phyloP scores from a whole-genome alignment of 1,284 basidiomycete genomes.

The Moniliella sp. region DNA sequence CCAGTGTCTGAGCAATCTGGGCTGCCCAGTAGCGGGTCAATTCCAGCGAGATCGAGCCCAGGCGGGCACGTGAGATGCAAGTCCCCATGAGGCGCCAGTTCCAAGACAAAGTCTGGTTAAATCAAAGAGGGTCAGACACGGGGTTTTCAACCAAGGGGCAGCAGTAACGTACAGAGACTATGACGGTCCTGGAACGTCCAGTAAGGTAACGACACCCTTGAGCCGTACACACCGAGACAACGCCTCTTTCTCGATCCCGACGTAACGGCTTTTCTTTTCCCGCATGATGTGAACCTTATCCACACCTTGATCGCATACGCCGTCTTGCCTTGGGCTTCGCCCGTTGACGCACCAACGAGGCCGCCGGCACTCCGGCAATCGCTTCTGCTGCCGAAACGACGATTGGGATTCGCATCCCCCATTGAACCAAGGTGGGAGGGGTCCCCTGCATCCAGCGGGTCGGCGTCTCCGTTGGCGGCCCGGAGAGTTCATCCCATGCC shows the following conservation, averaged over 20 bases:
- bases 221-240: constrained; percentile 24
- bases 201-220: constrained; percentile 28
- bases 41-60: constrained; percentile 9
- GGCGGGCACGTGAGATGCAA: constrained; percentile 21
- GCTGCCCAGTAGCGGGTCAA: constrained; percentile 20
- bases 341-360: constrained; percentile 4
- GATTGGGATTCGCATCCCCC: no score
- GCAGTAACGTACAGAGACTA: constrained; percentile 15
- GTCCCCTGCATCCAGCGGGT: no score
- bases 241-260: constrained; percentile 29
- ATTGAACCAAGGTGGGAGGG: no score
- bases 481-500: constrained; percentile 25
- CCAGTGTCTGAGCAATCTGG: constrained; percentile 21
- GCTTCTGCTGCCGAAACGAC: background rate
- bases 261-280: constrained; percentile 33
- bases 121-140: no score
- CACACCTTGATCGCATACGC: constrained; percentile 30
- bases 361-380: background rate
- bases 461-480: no score
- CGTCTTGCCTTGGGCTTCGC: constrained; percentile 4
- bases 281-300: constrained; percentile 33
- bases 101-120: constrained; percentile 20
- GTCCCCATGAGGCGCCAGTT: constrained; percentile 28
- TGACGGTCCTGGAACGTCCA: constrained; percentile 32
- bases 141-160: no score